Base-by-base conservation (phyloP, 805 yeast species). In the Candida hungchunana region DNA sequence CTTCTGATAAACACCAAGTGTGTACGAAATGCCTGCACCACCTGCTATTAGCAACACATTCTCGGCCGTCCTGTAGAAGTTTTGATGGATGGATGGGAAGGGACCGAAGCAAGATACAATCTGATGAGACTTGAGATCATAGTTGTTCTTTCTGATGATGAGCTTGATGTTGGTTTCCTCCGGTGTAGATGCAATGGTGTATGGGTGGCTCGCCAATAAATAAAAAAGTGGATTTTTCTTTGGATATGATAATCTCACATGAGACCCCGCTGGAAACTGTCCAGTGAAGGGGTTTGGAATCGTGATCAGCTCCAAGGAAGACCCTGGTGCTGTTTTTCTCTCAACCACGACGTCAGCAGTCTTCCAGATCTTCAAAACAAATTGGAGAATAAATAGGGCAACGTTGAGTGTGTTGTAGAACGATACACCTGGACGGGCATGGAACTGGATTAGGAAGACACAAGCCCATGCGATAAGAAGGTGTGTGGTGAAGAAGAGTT, bases 21-120 rank as follows among this genome's bases (percentile, higher is more conserved):
- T 82, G 36, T 71, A 71, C 0, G 88, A 77, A 9, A 82, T 70
- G 1, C 90, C 89, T 2, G 86, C 74, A 0, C 93, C 93, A 11
- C 89, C 90, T 43, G 80, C 73, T 1, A 82, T 64, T 14, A 82
- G 66, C 12, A 64, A 53, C 1, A 77, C 70, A 26, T 71, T 68
- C 22, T 68, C 69, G 0, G 74, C 78, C 0, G 74, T 65, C 26
- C 60, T 56, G 42, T 73, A 68, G 41, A 75, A 71, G 14, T 63
- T 59, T 10, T 50, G 43, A 10, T 71, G 62, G 4, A 76, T 37
- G 5, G 81, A 65, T 4, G 73, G 64, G 47, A 59, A 73, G 6
- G 69, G 61, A 11, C 66, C 66, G 42, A 63, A 61, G 17, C 71
- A 41, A 6, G 75, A 63, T 41, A 67, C 64, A 1, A 42, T 37